phyloP scores from a whole-genome alignment of 2,329 filamentous ascomycete genomes.

The Epicoccum sorghinum region DNA sequence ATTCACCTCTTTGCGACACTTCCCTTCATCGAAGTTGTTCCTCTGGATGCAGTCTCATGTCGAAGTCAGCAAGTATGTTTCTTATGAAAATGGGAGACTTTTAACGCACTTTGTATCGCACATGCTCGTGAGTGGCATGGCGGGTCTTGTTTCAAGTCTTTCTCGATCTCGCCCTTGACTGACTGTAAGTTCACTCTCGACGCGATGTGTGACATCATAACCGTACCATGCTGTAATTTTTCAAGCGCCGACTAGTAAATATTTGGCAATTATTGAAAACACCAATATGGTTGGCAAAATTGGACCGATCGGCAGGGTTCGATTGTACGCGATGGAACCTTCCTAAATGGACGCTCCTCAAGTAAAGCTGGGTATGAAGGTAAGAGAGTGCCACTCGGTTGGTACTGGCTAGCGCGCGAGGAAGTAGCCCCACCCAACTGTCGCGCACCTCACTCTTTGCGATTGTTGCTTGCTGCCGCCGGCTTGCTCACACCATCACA shows the following conservation, averaged over 20 bases:
- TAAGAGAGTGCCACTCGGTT: slow-evolving; percentile 13
- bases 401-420: slow-evolving; percentile 28
- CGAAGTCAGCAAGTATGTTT: background rate
- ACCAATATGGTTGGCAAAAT: no score
- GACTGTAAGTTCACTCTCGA: background rate
- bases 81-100: background rate
- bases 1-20: slow-evolving; percentile 68
- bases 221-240: slow-evolving; percentile 31
- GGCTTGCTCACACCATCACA: slow-evolving; percentile 23
- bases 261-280: no score
- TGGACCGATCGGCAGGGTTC: no score
- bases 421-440: slow-evolving; percentile 35
- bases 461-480: slow-evolving; percentile 30
- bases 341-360: background rate
- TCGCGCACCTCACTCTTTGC: slow-evolving; percentile 26
- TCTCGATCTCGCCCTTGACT: slow-evolving; percentile 59
- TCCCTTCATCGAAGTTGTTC: slow-evolving; percentile 84
- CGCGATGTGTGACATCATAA: slow-evolving; percentile 33
- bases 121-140: slow-evolving; percentile 89
- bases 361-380: slow-evolving; percentile 10
- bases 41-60: slow-evolving; percentile 77
- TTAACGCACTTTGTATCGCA: slow-evolving; percentile 77
- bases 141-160: slow-evolving; percentile 75
- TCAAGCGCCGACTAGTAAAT: background rate
- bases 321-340: no score